These are phyloP conservation scores for Canavalia gladiata DNA, from an alignment of 306 rosid species.

Conservation along the genomic window DNA sequence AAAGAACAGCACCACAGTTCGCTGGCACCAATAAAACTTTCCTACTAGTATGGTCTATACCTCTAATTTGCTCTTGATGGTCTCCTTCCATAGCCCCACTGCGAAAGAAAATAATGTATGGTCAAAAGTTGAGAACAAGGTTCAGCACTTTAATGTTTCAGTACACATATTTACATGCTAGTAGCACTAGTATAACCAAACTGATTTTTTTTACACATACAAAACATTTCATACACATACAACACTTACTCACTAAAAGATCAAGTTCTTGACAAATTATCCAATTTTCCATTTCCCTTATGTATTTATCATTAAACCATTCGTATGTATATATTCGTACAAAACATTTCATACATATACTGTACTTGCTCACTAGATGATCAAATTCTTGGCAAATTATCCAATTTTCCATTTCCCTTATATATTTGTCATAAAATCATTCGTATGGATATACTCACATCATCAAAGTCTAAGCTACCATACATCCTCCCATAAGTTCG, in stretches of 20 bases:
- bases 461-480: conserved; percentile 86
- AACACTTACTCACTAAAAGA: too few species aligned
- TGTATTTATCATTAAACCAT: too few species aligned
- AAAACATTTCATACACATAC: too few species aligned
- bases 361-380: conserved; percentile 16
- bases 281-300: too few species aligned
- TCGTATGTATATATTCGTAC: too few species aligned
- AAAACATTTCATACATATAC: neutral
- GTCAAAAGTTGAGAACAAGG: conserved; percentile 27
- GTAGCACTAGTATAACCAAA: conserved; percentile 14
- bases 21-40: conserved; percentile 29
- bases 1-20: conserved; percentile 6
- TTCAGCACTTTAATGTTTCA: neutral
- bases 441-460: conserved; percentile 65
- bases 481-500: conserved; percentile 95
- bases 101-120: conserved; percentile 48
- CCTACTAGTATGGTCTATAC: conserved; percentile 87
- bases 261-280: too few species aligned
- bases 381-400: conserved; percentile 4
- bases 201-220: too few species aligned
- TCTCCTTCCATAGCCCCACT: conserved; percentile 97
- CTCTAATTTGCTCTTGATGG: conserved; percentile 96
- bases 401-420: neutral
- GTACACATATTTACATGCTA: conserved; percentile 9
- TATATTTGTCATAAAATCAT: conserved; percentile 28